Conservation (phyloP, 2,329 filamentous ascomycete genomes). For the Scedosporium boydii region DNA sequence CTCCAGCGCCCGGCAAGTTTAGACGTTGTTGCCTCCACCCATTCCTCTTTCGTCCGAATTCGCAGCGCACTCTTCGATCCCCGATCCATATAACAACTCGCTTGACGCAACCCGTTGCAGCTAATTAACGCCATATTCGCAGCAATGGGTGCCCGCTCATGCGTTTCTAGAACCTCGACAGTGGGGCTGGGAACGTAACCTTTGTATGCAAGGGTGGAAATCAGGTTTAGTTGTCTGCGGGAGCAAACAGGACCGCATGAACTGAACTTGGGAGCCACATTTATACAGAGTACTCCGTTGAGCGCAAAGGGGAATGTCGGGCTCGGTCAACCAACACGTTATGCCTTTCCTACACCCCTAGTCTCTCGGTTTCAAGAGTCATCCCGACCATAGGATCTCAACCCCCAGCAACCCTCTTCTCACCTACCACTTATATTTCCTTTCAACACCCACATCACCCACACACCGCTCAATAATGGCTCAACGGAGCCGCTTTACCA, state of each 20-base stretch:
- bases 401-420: neutral
- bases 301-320: neutral
- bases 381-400: neutral
- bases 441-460: neutral
- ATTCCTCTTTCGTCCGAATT: neutral
- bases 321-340: neutral
- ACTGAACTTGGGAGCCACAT: neutral
- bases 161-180: too few species aligned
- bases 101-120: too few species aligned
- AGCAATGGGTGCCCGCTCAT: too few species aligned
- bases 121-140: too few species aligned
- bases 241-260: slow-evolving; percentile 5
- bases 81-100: neutral
- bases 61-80: neutral
- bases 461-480: neutral
- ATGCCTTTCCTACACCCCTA: neutral
- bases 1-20: neutral
- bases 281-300: neutral
- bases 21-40: neutral
- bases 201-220: neutral
- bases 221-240: neutral
- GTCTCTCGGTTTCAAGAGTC: neutral
- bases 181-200: neutral
- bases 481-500: neutral
- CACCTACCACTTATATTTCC: neutral